Evolutionary conservation across 768 basidiomycete genomes (phyloP), one percentile per base, ranked within the genome.

Genomic region (Lactifluus volemus): DNA sequence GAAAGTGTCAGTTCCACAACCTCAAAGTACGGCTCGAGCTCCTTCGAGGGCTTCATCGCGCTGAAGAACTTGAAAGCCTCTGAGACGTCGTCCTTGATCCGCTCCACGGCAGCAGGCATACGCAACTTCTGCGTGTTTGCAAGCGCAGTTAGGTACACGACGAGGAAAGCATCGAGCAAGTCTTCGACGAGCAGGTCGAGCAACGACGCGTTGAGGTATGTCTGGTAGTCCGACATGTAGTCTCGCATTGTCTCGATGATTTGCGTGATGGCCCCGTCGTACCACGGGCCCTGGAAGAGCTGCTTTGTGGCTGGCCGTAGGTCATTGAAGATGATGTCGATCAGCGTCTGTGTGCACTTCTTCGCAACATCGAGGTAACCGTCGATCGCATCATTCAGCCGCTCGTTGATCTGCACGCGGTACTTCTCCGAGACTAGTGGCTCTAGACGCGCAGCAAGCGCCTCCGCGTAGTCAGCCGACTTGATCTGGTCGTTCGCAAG

Each of bases 341-440:
- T 94, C 59, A 99, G 82, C 0, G 89, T 88, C 68, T 96, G 90
- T 21, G 89, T 93, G 77, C 95, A 98, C 71, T 91, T 92, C 78
- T 98, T 98, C 55, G 95, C 95, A 42, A 98, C 92, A 73, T 99
- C 97, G 64, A 98, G 82, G 73, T 95, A 98, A 3, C 97, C 97
- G 70, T 99, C 96, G 66, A 98, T 98, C 38, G 95, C 94, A 65
- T 96, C 89, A 76, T 97, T 98, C 54, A 98, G 77, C 48, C 85
- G 82, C 68, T 93, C 92, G 66, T 82, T 85, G 68, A 98, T 96
- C 5, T 82, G 78, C 14, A 76, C 79, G 48, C 87, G 79, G 73
- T 98, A 98, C 75, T 98, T 98, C 69, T 89, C 87, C 9, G 89
- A 92, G 5, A 98, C 95, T 51, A 98, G 82, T 1, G 89, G 84